Percentiles rank a stretch among this genome's conserved stretches.
Evolutionary conservation across 148 eudicot species (phyloP).

Genomic region (Talinum fruticosum): DNA sequence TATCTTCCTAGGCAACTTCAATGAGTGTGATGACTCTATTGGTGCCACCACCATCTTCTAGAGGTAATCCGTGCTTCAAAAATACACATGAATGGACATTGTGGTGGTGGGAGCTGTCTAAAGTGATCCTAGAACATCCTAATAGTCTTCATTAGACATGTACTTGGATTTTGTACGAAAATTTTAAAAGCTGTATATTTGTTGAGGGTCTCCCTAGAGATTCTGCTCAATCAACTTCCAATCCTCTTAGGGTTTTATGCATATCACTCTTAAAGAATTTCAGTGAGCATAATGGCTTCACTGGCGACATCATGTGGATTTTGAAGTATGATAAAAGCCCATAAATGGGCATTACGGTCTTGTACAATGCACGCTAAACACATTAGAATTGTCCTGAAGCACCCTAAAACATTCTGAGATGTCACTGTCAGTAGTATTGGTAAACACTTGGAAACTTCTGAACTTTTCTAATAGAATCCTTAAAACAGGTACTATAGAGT

Average conservation of each 20-base stretch:
- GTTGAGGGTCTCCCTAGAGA: neutral
- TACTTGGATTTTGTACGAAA: neutral
- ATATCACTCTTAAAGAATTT: neutral
- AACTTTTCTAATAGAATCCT: no score
- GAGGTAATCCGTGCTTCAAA: no score
- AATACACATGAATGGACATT: no score
- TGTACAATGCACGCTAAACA: neutral
- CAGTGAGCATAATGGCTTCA: neutral
- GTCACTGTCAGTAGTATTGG: no score
- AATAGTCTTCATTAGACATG: no score
- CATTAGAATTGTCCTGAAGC: neutral
- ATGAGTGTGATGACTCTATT: no score
- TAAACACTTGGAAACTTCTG: no score
- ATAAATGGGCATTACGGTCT: neutral
- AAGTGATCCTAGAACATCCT: no score
- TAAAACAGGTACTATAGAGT: no score
- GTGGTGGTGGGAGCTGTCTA: no score
- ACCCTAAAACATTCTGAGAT: neutral
- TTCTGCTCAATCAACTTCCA: neutral
- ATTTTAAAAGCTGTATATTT: neutral
- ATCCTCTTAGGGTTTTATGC: neutral
- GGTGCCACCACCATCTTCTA: no score
- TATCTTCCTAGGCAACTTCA: no score
- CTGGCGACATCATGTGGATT: neutral
- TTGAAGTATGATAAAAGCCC: neutral